Conservation (phyloP, 2,329 filamentous ascomycete genomes). For the Sphaerulina populicola region DNA sequence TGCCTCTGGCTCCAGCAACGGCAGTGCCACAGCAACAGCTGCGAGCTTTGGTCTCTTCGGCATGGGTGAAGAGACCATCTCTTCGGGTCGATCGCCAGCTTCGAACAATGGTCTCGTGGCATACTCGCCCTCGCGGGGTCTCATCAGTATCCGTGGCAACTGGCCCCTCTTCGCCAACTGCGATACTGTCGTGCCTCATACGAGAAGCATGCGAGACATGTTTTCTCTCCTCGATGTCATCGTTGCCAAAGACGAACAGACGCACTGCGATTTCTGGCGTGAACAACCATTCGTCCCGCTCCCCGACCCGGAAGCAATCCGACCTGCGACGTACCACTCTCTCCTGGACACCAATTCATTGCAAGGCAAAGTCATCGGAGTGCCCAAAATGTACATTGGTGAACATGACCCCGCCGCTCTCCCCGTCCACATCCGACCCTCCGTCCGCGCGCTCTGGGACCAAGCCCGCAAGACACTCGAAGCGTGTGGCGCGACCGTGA, state of each 20-base stretch:
- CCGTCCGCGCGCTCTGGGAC: constrained; percentile 35
- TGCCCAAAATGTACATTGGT: constrained; percentile 47
- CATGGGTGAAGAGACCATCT: constrained; percentile 49
- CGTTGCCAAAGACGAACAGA: constrained; percentile 37
- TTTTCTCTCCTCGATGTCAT: constrained; percentile 45
- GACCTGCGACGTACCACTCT: constrained; percentile 32
- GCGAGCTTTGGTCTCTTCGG: constrained; percentile 48
- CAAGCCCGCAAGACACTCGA: constrained; percentile 34
- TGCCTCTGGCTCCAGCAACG: constrained; percentile 52
- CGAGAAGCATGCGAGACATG: constrained; percentile 45
- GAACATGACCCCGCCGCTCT: constrained; percentile 31
- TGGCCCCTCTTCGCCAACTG: constrained; percentile 52
- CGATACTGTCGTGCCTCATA: constrained; percentile 49
- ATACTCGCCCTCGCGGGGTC: constrained; percentile 49
- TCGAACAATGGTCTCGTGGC: constrained; percentile 50
- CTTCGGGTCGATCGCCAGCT: constrained; percentile 49
- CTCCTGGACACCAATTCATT: constrained; percentile 29
- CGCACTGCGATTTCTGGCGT: constrained; percentile 48
- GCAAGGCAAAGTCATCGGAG: constrained; percentile 41
- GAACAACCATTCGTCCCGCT: constrained; percentile 43
- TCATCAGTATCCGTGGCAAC: constrained; percentile 45
- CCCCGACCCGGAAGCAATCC: constrained; percentile 32
- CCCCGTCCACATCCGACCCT: constrained; percentile 32
- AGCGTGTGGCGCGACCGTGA: constrained; percentile 36
- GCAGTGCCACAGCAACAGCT: constrained; percentile 45